Conservation (phyloP, 495 filamentous ascomycete species). For the Neurospora tetrasperma region DNA sequence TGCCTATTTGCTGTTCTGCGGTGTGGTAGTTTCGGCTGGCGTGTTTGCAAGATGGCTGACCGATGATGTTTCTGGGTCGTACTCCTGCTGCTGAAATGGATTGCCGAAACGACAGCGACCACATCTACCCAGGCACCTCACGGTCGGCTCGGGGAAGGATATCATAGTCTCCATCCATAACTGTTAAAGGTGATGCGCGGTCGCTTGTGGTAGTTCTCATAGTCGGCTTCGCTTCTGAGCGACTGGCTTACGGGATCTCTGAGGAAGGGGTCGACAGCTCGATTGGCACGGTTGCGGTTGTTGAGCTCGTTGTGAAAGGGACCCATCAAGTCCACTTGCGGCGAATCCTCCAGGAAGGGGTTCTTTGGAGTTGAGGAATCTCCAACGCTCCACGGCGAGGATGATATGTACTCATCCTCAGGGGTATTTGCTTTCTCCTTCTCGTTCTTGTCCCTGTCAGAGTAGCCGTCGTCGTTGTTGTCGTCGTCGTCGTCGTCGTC, state of each 20-base stretch:
- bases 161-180: background rate
- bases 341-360: background rate
- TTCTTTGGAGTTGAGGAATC: background rate
- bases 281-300: background rate
- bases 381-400: background rate
- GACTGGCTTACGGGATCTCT: background rate
- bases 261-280: background rate
- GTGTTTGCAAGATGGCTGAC: background rate
- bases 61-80: background rate
- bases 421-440: background rate
- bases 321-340: background rate
- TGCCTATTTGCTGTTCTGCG: background rate
- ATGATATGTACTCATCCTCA: background rate
- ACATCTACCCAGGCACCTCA: background rate
- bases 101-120: background rate
- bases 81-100: background rate
- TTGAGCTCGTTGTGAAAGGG: background rate
- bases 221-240: background rate
- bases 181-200: background rate
- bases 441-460: background rate
- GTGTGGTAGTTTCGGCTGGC: background rate
- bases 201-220: background rate
- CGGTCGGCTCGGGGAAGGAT: background rate
- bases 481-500: background rate
- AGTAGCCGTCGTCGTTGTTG: background rate